Conservation (phyloP, 106 monocot species). For the Dendrobium huoshanense region DNA sequence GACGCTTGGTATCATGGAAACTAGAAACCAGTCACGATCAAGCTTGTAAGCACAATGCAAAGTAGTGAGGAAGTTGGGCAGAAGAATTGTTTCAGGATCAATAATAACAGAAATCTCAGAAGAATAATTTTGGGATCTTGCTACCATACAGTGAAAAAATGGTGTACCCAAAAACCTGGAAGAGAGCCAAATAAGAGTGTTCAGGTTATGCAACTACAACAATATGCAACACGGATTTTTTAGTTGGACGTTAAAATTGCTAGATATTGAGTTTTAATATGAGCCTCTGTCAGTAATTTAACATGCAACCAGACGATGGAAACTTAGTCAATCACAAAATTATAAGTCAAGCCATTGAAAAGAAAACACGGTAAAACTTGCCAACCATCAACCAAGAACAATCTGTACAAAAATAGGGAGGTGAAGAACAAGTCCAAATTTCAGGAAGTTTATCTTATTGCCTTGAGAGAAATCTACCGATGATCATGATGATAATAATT, state of each 20-base stretch:
- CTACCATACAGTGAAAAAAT: conserved; percentile 86
- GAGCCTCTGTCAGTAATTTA: background rate
- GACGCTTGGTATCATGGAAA: conserved; percentile 38
- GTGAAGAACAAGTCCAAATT: background rate
- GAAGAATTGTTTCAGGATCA: conserved; percentile 77
- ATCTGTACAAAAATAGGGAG: background rate
- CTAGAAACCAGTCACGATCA: conserved; percentile 70
- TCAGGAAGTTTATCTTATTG: background rate
- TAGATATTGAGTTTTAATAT: background rate
- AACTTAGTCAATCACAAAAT: background rate
- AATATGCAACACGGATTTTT: background rate
- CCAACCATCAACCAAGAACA: background rate
- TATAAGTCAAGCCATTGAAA: background rate
- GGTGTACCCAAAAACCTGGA: conserved; percentile 82
- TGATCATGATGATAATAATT: background rate
- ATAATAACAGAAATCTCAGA: conserved; percentile 71
- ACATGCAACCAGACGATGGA: background rate
- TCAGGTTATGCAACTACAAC: background rate
- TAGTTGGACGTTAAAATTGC: background rate
- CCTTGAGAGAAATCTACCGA: background rate
- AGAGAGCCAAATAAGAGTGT: conserved; percentile 8
- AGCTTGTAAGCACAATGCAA: conserved; percentile 46
- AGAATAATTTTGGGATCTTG: conserved; percentile 50
- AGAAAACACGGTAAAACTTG: background rate
- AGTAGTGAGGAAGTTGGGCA: conserved; percentile 47